Evolutionary conservation across 495 filamentous ascomycete species (phyloP), one percentile per base, ranked within the genome.

Genomic region (Penicillium cosmopolitanum): DNA sequence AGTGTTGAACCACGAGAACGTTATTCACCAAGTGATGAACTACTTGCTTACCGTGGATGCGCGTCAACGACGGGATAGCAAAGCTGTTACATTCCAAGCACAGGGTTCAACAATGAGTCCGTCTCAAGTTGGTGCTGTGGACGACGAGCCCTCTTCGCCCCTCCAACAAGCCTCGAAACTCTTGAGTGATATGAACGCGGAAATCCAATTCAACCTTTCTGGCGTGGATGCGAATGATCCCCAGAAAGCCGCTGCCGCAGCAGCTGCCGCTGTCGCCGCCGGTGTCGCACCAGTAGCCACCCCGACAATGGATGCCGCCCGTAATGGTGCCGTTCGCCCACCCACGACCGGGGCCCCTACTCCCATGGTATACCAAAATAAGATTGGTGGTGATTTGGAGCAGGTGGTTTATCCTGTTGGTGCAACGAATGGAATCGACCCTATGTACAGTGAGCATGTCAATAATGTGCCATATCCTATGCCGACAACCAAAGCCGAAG

Each of bases 371-470:
- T 83, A 82, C 64, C 68, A 76, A 4, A 83, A 48, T n/a, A 48
- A 83, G 62, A 75, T 80, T 69, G 76, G 71, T 46, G 76, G 76
- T 23, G 93, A 96, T 50, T 77, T 91, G 42, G 91, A 95, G 58
- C 86, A 87, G 55, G 82, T 96, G 58, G 92, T 97, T 15, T 97
- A 97, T 71, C 93, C 93, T 0, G 91, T 96, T 16, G 93, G 93
- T 0, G 85, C 91, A 51, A 93, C 88, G 5, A 89, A 93, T 58
- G 93, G 93, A 23, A 97, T 97, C 66, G 93, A 97, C 72, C 93
- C 93, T 8, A 93, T 94, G 84, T 93, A 94, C 66, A 89, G 90
- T 61, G 93, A 96, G 60, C 92, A 97, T 66, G 91, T 96, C 65
- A 84, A 92, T 76, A 96, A 96, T 63, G 94, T 97, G 42, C 93